Conservation (phyloP, 2,329 filamentous ascomycete genomes). For the Xylariaceae sp. region DNA sequence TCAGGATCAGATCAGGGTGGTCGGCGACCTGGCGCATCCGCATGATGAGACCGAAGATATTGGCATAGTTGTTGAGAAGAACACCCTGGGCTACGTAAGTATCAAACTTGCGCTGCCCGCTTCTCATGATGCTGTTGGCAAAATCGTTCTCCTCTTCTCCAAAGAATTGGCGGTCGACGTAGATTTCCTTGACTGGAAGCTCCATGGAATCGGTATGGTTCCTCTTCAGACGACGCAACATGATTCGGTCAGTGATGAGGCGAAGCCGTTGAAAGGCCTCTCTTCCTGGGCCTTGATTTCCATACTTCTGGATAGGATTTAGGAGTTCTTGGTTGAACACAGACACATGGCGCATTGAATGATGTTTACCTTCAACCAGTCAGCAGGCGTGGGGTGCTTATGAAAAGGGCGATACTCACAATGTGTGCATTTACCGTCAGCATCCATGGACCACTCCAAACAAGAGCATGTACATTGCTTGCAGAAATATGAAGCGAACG, state of each 20-base stretch:
- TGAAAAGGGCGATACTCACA: conserved; percentile 59
- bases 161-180: conserved; percentile 93
- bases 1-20: conserved; percentile 90
- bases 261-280: conserved; percentile 80
- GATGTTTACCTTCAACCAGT: conserved; percentile 28
- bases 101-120: conserved; percentile 84
- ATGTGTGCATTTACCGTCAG: conserved; percentile 68
- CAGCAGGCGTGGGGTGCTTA: conserved; percentile 22
- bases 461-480: conserved; percentile 80
- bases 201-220: conserved; percentile 96
- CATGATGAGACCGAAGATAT: conserved; percentile 98
- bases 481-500: conserved; percentile 94
- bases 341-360: conserved; percentile 61
- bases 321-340: conserved; percentile 95
- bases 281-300: conserved; percentile 62
- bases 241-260: conserved; percentile 87
- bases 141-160: conserved; percentile 96
- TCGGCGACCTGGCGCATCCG: conserved; percentile 98
- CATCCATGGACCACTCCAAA: conserved; percentile 81
- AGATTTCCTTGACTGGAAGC: conserved; percentile 89
- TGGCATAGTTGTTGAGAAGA: conserved; percentile 95
- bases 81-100: conserved; percentile 95
- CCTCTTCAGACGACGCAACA: conserved; percentile 92
- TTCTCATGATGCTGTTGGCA: conserved; percentile 93
- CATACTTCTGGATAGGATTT: conserved; percentile 74